Conservation (phyloP, 225 moss, liverwort and hornwort genomes). For the Physcomitrellopsis africana region DNA sequence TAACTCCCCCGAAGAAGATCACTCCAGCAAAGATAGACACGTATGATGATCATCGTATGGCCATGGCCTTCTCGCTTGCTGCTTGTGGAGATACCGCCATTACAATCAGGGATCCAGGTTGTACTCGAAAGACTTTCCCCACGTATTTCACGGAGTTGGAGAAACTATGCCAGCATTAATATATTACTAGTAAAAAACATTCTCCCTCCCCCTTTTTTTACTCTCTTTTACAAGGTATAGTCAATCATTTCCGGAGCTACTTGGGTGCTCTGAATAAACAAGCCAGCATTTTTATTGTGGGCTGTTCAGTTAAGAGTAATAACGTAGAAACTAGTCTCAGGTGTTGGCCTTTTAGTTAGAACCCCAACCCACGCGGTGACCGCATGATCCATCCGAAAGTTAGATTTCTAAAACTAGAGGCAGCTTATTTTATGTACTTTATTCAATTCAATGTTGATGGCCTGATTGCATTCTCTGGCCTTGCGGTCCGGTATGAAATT, state of each 20-base stretch:
- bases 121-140: conserved; percentile 90
- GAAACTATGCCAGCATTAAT: conserved; percentile 60
- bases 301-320: neutral
- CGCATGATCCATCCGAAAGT: no score
- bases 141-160: conserved; percentile 81
- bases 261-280: neutral
- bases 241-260: neutral
- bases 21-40: conserved; percentile 70
- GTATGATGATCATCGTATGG: conserved; percentile 96
- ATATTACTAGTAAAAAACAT: neutral
- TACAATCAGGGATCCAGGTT: conserved; percentile 85
- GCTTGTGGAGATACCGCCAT: conserved; percentile 74
- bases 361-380: conserved; percentile 5
- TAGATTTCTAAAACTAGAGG: conserved; percentile 10
- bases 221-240: neutral
- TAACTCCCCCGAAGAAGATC: conserved; percentile 69
- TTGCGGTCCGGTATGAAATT: no score
- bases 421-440: neutral
- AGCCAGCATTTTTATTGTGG: neutral
- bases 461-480: neutral
- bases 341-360: conserved; percentile 11
- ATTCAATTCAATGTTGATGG: conserved; percentile 3
- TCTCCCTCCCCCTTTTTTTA: neutral
- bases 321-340: conserved; percentile 1
- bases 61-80: conserved; percentile 90